Conservation (phyloP, 2,329 filamentous ascomycete species). For the Amphichorda felina region DNA sequence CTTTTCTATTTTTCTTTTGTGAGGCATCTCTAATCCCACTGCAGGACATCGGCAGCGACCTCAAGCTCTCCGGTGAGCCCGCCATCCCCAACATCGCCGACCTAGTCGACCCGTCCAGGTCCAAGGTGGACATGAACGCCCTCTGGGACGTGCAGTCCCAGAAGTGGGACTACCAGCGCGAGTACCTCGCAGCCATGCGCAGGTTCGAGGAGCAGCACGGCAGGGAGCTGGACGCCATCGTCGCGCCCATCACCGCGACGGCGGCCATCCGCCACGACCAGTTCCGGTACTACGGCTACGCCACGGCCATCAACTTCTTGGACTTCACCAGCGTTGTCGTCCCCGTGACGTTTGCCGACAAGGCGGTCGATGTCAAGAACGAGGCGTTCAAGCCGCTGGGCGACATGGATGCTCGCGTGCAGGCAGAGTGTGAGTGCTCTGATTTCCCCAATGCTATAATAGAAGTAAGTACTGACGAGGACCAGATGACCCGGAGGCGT, state of each 20-base stretch:
- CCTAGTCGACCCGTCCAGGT: slow-evolving; percentile 7
- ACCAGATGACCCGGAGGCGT: slow-evolving; percentile 10
- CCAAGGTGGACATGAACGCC: slow-evolving; percentile 13
- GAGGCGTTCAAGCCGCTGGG: slow-evolving; percentile 2
- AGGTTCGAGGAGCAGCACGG: slow-evolving; percentile 8
- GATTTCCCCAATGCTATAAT: too few relatives aligned
- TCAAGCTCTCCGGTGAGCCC: slow-evolving; percentile 21
- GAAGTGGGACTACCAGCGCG: slow-evolving; percentile 19
- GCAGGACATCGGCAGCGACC: slow-evolving; percentile 13
- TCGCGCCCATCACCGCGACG: slow-evolving; percentile 26
- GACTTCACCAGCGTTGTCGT: slow-evolving; percentile 29
- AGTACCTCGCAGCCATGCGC: slow-evolving; percentile 15
- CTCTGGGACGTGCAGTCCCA: slow-evolving; percentile 14
- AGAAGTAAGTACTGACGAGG: neutral
- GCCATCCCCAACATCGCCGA: slow-evolving; percentile 19
- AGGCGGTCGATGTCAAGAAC: slow-evolving; percentile 17
- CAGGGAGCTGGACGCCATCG: slow-evolving; percentile 21
- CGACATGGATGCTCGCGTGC: neutral
- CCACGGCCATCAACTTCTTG: slow-evolving; percentile 20
- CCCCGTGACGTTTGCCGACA: slow-evolving; percentile 29
- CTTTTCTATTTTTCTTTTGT: too few relatives aligned
- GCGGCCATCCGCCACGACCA: slow-evolving; percentile 23
- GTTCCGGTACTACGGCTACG: slow-evolving; percentile 25
- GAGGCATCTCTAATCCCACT: too few relatives aligned
- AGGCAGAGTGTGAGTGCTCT: neutral